Conservation (phyloP, 2,329 filamentous ascomycete species). For the Alternaria ethzedia region DNA sequence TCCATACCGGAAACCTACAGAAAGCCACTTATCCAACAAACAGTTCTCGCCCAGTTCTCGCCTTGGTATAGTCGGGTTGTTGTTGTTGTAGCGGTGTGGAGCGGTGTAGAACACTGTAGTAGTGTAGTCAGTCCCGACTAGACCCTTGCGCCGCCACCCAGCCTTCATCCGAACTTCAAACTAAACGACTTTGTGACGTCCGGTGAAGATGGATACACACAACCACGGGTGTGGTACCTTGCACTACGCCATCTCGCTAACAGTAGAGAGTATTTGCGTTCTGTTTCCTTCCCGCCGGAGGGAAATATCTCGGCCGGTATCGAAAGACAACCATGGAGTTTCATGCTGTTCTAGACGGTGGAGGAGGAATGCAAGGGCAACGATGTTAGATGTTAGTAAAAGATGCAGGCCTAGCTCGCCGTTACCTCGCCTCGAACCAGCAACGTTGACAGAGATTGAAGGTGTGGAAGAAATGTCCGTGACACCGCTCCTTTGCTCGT, state of each 20-base stretch:
- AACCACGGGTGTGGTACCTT: not conserved
- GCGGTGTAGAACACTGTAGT: conserved; percentile 30
- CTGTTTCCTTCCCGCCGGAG: not conserved
- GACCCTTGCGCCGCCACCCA: too few relatives aligned
- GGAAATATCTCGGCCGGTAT: not conserved
- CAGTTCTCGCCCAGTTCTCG: too few relatives aligned
- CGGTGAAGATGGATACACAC: conserved; percentile 10
- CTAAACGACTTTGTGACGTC: not conserved
- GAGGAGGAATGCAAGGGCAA: not conserved
- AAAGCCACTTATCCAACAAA: too few relatives aligned
- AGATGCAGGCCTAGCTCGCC: not conserved
- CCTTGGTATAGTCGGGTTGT: too few relatives aligned
- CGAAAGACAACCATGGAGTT: not conserved
- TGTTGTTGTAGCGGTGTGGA: too few relatives aligned
- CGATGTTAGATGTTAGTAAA: not conserved
- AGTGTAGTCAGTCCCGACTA: too few relatives aligned
- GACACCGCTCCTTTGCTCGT: not conserved
- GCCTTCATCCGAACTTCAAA: too few relatives aligned
- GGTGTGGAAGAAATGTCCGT: not conserved
- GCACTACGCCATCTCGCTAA: not conserved
- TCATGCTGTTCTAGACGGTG: not conserved
- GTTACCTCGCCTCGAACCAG: not conserved
- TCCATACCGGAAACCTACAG: too few relatives aligned
- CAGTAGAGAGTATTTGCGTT: not conserved
- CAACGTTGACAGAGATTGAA: not conserved